These are phyloP conservation scores for Tuber melanosporum DNA, from an alignment of 495 filamentous ascomycete species.

Conservation along the genomic window DNA sequence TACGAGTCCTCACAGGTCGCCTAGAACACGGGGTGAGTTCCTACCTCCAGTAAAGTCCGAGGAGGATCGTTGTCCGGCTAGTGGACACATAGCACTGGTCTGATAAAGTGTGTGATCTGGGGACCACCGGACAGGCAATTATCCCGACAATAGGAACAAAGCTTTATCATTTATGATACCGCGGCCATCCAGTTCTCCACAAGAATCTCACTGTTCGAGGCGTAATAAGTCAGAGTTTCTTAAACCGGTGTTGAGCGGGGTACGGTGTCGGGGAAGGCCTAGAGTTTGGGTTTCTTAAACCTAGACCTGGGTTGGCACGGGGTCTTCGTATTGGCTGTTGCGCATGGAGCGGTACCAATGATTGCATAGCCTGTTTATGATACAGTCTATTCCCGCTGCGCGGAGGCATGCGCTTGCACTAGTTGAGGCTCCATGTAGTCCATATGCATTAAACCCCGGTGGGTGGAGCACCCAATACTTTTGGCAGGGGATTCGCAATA, in stretches of 20 bases:
- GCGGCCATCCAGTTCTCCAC: neutral
- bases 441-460: neutral
- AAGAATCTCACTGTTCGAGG: neutral
- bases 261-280: neutral
- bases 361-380: neutral
- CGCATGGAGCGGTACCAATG: neutral
- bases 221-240: neutral
- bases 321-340: neutral
- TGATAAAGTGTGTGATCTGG: neutral
- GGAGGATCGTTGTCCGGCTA: neutral
- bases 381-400: neutral
- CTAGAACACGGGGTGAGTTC: neutral
- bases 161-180: neutral
- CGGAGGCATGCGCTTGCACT: neutral
- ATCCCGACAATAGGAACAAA: neutral
- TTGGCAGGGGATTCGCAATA: neutral
- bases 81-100: neutral
- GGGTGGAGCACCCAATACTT: neutral
- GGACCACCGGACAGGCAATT: neutral
- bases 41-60: neutral
- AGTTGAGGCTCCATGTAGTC: neutral
- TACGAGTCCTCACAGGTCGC: neutral
- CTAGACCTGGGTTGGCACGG: neutral
- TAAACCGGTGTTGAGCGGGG: neutral
- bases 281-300: neutral